Base-by-base conservation (phyloP, 2,329 filamentous ascomycete genomes). In the Penicillium sp. region DNA sequence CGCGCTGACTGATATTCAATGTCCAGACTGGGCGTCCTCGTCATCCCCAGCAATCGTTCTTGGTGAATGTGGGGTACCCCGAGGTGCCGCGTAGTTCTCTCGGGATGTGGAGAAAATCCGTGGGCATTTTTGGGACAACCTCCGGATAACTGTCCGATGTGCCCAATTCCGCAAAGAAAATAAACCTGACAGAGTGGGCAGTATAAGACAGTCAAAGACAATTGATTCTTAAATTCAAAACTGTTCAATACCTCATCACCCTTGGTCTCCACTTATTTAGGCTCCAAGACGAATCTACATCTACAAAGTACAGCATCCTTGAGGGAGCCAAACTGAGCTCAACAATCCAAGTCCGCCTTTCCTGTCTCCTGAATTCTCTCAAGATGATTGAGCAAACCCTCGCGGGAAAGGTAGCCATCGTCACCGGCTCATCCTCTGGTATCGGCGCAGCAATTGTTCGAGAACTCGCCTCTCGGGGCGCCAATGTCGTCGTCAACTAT, bases 401-500 rank as follows among this genome's bases (percentile, higher is more conserved):
- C 25, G 38, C 58, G 3, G 60, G 58, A 4, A 69, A 69, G 38
- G 66, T 68, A 8, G 68, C 68, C 48, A 64, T 70, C n/a, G 57
- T 69, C n/a, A 69, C 58, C 50, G 67, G 67, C 31, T 70, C 67
- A 11, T 64, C 59, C 7, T 65, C 67, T 0, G 68, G 68, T 2
- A 69, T 69, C 38, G 68, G 67, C 12, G 65, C 63, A 1, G 68
- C 66, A 6, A 69, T 70, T 39, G 65, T 63, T 7, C 57, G 62
- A 28, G 80, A 81, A 54, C 72, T 83, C 2, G 73, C 79, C 12
- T 73, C 75, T 43, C 77, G 78, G 14, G 82, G 82, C 48, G 81
- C 81, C 37, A 74, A 73, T 42, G 73, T 83, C 7, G 79, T 82
- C 8, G 70, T 84, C 69, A 84, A 82, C 72, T 84, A 84, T 67